A percentile compares a stretch with the other conserved stretches of the same genome.
These are phyloP conservation scores for Epichloe gansuensis DNA, from an alignment of 2,329 filamentous ascomycete genomes.

Conservation along the genomic window DNA sequence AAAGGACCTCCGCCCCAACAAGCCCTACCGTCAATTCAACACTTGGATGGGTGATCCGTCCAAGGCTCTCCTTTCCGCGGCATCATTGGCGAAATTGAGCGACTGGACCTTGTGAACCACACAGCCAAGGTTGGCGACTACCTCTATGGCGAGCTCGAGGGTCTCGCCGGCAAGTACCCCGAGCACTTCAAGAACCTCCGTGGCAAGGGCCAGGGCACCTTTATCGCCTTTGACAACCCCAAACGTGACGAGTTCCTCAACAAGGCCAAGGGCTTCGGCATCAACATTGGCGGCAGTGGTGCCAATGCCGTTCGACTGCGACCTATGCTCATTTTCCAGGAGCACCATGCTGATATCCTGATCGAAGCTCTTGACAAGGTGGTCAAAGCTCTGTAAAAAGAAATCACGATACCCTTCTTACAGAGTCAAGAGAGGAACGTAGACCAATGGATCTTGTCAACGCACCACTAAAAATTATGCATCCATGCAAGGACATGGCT, in stretches of 20 bases:
- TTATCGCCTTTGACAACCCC: slow-evolving; percentile 83
- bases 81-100: slow-evolving; percentile 72
- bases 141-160: slow-evolving; percentile 58
- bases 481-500: background rate
- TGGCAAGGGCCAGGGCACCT: slow-evolving; percentile 80
- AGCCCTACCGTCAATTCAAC: slow-evolving; percentile 93
- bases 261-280: slow-evolving; percentile 65
- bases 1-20: slow-evolving; percentile 70
- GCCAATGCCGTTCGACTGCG: slow-evolving; percentile 63
- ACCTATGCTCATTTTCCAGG: slow-evolving; percentile 88
- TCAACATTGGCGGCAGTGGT: slow-evolving; percentile 83
- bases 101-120: slow-evolving; percentile 63
- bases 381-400: slow-evolving; percentile 30
- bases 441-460: background rate
- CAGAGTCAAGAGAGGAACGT: background rate
- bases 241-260: slow-evolving; percentile 66
- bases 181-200: slow-evolving; percentile 70
- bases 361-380: slow-evolving; percentile 69
- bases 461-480: background rate
- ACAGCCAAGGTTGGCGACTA: slow-evolving; percentile 71
- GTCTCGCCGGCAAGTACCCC: slow-evolving; percentile 58
- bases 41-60: slow-evolving; percentile 94
- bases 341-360: slow-evolving; percentile 79
- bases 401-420: too few relatives aligned
- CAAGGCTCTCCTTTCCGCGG: slow-evolving; percentile 69